phyloP scores from a whole-genome alignment of 345 rosid genomes.

The Mercurialis annua region DNA sequence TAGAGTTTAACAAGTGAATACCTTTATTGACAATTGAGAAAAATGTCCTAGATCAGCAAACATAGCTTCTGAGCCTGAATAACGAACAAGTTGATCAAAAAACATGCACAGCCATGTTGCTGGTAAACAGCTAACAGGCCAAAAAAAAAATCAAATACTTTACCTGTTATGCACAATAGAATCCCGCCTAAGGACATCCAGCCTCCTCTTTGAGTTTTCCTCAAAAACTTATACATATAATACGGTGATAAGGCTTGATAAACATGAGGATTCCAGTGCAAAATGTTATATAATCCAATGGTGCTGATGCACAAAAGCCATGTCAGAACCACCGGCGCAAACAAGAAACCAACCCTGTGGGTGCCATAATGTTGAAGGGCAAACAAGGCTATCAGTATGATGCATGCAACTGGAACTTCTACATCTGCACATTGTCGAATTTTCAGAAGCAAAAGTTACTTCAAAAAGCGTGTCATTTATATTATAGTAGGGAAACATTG shows the following conservation, averaged over 20 bases:
- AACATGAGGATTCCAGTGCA: slow-evolving; percentile 83
- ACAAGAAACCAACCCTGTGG: slow-evolving; percentile 82
- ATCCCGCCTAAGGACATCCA: slow-evolving; percentile 95
- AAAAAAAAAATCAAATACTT: neutral
- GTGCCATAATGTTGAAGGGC: slow-evolving; percentile 94
- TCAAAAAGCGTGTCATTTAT: neutral
- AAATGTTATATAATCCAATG: slow-evolving; percentile 70
- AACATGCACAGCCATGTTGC: neutral
- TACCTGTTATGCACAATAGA: slow-evolving; percentile 82
- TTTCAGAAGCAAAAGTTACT: slow-evolving; percentile 16
- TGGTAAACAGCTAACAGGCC: slow-evolving; percentile 5
- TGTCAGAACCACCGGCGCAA: slow-evolving; percentile 69
- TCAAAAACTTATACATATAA: slow-evolving; percentile 73
- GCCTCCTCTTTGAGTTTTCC: slow-evolving; percentile 71
- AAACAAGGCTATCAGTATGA: slow-evolving; percentile 70
- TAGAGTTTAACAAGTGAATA: slow-evolving; percentile 17
- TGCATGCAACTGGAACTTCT: slow-evolving; percentile 75
- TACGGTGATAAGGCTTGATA: slow-evolving; percentile 79
- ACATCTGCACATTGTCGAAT: slow-evolving; percentile 48
- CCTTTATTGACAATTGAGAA: slow-evolving; percentile 85
- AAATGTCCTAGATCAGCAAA: slow-evolving; percentile 97
- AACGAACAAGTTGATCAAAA: neutral
- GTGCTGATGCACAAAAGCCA: slow-evolving; percentile 84
- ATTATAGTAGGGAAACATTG: neutral
- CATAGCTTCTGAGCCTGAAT: slow-evolving; percentile 92